phyloP scores from a whole-genome alignment of 805 yeast genomes.

The Monosporozyma siamensis region DNA sequence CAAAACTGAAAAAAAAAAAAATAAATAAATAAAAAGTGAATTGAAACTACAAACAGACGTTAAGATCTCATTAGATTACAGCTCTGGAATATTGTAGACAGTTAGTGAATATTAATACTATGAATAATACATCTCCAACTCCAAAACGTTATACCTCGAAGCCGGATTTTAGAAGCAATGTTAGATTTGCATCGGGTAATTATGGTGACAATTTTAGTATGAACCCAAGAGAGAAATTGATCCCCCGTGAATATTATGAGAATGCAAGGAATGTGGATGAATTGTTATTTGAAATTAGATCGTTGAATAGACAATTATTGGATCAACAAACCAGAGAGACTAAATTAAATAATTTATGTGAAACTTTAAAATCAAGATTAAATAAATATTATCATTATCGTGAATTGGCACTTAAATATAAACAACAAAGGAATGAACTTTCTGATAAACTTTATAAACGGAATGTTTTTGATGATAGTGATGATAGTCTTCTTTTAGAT shows the following conservation, averaged over 20 bases:
- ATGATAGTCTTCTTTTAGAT: not conserved
- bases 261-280: conserved; percentile 33
- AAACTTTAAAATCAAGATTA: conserved; percentile 22
- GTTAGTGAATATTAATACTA: too few species aligned
- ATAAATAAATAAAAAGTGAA: too few species aligned
- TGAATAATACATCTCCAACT: conserved; percentile 22
- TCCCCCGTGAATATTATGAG: conserved; percentile 30
- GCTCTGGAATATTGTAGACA: too few species aligned
- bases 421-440: conserved; percentile 2
- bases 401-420: conserved; percentile 15
- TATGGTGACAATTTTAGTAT: not conserved
- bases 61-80: too few species aligned
- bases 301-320: conserved; percentile 26
- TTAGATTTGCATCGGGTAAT: not conserved
- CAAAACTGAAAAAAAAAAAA: too few species aligned
- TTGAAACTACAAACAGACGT: not conserved
- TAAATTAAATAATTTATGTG: conserved; percentile 27
- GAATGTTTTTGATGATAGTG: not conserved
- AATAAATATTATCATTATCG: conserved; percentile 30
- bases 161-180: conserved; percentile 1
- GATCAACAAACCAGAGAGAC: conserved; percentile 17
- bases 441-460: not conserved
- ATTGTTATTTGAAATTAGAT: conserved; percentile 31
- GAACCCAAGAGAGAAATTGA: conserved; percentile 14
- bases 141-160: conserved; percentile 22